Evolutionary conservation across 2,329 filamentous ascomycete genomes (phyloP), one percentile per base, ranked within the genome.

Genomic region (Colletotrichum liriopes): DNA sequence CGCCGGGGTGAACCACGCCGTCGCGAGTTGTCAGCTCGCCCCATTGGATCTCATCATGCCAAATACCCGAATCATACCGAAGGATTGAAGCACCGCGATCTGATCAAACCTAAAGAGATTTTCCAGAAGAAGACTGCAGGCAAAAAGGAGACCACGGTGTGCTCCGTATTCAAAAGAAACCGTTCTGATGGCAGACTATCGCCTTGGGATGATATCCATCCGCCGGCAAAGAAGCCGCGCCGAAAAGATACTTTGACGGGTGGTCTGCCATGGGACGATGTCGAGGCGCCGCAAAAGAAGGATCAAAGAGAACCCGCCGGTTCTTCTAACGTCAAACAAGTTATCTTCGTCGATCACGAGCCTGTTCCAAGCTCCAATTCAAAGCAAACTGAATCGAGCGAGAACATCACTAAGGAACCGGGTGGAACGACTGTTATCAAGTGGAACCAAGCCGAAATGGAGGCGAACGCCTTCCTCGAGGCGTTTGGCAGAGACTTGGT

Each of bases 121-220:
- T 1, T 14, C 20, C 5, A 20, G 20, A 51, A 20, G 1, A 39
- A 16, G 35, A 7, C 35, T 5, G 18, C 26, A 11, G 18, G 23
- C 5, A 29, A 41, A 8, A 32, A 37, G 16, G 32, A 71, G 37
- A 37, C 67, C n/a, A 37, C 7, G 14, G 1, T 23, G 3, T 41
- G 47, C 18, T 37, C 54, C 12, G 12, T 26, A 2, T 23, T 26
- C 14, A 66, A 14, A 12, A 59, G 29, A 35, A 41, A 69, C 12
- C 45, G 37, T 18, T 35, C 49, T 20, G 69, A 74, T 12, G 77
- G 77, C 39, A 75, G 78, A 29, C 68, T 79, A 29, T 77, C 77
- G 32, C 76, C 78, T 43, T 80, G 76, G 78, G 74, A 77, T 47
- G 74, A 76, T 47, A 77, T 78, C 41, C 16, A 72, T 12, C 52